A percentile compares a stretch with the other conserved stretches of the same genome.
These are phyloP conservation scores for Colletotrichum karsti DNA, from an alignment of 2,329 filamentous ascomycete genomes.

Conservation along the genomic window DNA sequence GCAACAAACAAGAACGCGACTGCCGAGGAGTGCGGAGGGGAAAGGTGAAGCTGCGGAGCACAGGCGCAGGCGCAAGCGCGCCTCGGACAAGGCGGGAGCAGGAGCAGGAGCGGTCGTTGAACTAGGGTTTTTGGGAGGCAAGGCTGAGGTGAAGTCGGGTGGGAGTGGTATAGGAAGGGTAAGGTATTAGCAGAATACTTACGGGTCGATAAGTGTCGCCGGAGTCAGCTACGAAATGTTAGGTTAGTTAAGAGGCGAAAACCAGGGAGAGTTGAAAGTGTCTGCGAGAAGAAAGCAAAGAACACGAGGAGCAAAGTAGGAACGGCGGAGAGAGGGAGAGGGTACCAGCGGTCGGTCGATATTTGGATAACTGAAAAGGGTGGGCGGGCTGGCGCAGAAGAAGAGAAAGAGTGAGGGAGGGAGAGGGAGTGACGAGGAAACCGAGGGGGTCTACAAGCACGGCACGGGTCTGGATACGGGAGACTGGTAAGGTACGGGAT, in stretches of 20 bases:
- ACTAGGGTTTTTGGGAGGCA: background rate
- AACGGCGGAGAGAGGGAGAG: conserved; percentile 34
- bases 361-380: conserved; percentile 26
- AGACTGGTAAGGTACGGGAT: background rate
- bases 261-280: conserved; percentile 15
- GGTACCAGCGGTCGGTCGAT: conserved; percentile 28
- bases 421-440: conserved; percentile 35
- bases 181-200: no score
- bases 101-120: no score
- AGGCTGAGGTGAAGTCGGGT: no score
- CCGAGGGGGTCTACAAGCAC: conserved; percentile 46
- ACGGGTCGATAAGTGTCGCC: conserved; percentile 70
- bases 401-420: no score
- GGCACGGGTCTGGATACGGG: conserved; percentile 34
- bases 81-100: background rate
- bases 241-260: conserved; percentile 50
- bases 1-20: background rate
- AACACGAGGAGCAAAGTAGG: conserved; percentile 33
- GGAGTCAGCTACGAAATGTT: conserved; percentile 59
- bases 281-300: conserved; percentile 15
- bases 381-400: conserved; percentile 33
- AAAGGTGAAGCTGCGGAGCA: background rate
- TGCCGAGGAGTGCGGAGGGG: background rate
- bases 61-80: background rate
- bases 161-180: no score